A percentile compares a stretch with the other conserved stretches of the same genome.
Evolutionary conservation across 2,329 filamentous ascomycete species (phyloP).

Genomic region (Aspergillus quadrilineatus): DNA sequence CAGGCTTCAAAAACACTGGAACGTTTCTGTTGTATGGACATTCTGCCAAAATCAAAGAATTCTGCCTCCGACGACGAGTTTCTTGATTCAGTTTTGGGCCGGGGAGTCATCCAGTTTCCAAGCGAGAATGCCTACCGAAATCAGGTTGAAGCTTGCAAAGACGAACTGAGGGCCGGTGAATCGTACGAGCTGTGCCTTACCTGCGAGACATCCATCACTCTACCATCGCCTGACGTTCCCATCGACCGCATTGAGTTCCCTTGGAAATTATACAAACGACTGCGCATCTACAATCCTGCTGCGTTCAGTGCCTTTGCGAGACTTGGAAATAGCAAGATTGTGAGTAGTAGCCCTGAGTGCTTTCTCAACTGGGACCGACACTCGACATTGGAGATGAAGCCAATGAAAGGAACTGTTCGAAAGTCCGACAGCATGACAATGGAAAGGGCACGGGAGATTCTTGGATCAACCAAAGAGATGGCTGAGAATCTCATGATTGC

Average conservation of each 20-base stretch:
- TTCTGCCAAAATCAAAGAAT: constrained; percentile 8
- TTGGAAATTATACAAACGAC: constrained; percentile 71
- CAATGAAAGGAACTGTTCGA: constrained; percentile 95
- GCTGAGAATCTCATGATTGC: constrained; percentile 99
- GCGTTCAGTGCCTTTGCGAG: constrained; percentile 82
- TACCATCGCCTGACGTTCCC: constrained; percentile 26
- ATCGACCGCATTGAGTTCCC: constrained; percentile 41
- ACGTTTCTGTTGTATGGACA: constrained; percentile 16
- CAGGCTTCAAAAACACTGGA: constrained; percentile 28
- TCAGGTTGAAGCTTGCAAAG: constrained; percentile 68
- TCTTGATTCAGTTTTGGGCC: constrained; percentile 33
- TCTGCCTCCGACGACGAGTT: constrained; percentile 20
- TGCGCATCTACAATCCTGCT: constrained; percentile 72
- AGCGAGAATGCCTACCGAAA: constrained; percentile 58
- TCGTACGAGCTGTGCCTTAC: constrained; percentile 87
- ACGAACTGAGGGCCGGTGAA: constrained; percentile 70
- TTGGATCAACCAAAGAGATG: constrained; percentile 81
- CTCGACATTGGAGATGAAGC: constrained; percentile 63
- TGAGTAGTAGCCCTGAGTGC: constrained; percentile 84
- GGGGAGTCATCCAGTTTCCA: constrained; percentile 35
- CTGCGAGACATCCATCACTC: constrained; percentile 65
- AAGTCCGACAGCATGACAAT: constrained; percentile 69
- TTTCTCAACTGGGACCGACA: constrained; percentile 69
- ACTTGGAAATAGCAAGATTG: constrained; percentile 67
- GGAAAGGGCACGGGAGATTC: constrained; percentile 68